Conservation (phyloP, 805 yeast genomes). For the Lipomyces japonicus region DNA sequence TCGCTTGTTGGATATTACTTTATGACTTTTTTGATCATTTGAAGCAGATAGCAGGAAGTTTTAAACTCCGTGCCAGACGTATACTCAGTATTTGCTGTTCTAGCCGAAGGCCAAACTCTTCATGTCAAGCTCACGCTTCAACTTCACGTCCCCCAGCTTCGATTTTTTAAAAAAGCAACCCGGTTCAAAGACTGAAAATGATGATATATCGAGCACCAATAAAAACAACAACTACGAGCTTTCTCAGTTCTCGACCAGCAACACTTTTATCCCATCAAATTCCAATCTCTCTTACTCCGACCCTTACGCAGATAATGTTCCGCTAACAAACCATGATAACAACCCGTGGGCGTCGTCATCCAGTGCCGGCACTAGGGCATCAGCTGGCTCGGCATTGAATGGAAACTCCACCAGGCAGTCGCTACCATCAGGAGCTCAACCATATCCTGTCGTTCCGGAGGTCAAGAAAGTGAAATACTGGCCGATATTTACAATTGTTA, state of each 20-base stretch:
- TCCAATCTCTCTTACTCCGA: constrained; percentile 12
- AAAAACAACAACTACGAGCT: constrained; percentile 17
- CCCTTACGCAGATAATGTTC: constrained; percentile 24
- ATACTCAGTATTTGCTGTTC: no score
- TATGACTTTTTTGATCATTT: no score
- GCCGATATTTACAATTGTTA: constrained; percentile 36
- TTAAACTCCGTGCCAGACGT: no score
- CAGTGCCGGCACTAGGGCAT: background rate
- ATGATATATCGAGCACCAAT: constrained; percentile 1
- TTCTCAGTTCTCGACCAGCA: constrained; percentile 7
- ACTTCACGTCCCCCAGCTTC: no score
- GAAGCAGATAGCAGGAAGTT: no score
- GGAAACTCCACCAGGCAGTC: background rate
- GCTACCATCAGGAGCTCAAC: background rate
- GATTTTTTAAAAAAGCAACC: background rate
- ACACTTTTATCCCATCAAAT: constrained; percentile 7
- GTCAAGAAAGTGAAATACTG: constrained; percentile 16
- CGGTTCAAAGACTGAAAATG: background rate
- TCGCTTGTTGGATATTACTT: no score
- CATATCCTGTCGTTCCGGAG: constrained; percentile 2
- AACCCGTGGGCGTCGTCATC: constrained; percentile 1
- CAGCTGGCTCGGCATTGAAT: background rate
- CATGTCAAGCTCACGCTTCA: no score
- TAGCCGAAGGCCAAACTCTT: no score
- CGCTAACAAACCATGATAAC: constrained; percentile 5